Evolutionary conservation across 164 flowering plant genomes (phyloP).

Genomic region (grape (Vitis vinifera)): ASM3070453v1 NC_081820.1:21931501-21932000

Average conservation of each 20-base stretch:
- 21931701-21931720: constrained; percentile 63
- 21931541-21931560: constrained; percentile 86
- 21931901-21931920: background rate
- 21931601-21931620: constrained; percentile 72
- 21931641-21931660: constrained; percentile 27
- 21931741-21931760: constrained; percentile 72
- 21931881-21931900: background rate
- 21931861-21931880: background rate
- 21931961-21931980: too few relatives aligned
- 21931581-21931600: constrained; percentile 71
- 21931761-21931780: constrained; percentile 66
- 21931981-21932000: too few relatives aligned
- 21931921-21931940: too few relatives aligned
- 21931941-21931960: too few relatives aligned
- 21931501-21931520: background rate
- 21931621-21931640: constrained; percentile 62
- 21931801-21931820: constrained; percentile 74
- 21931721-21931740: constrained; percentile 80
- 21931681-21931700: constrained; percentile 69
- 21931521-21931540: constrained; percentile 67
- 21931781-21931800: constrained; percentile 54
- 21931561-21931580: constrained; percentile 77
- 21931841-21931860: constrained; percentile 62
- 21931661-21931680: constrained; percentile 62
- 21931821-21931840: constrained; percentile 72